These are phyloP conservation scores for Petunia secreta DNA, from an alignment of 257 asterid genomes.

Conservation along the genomic window DNA sequence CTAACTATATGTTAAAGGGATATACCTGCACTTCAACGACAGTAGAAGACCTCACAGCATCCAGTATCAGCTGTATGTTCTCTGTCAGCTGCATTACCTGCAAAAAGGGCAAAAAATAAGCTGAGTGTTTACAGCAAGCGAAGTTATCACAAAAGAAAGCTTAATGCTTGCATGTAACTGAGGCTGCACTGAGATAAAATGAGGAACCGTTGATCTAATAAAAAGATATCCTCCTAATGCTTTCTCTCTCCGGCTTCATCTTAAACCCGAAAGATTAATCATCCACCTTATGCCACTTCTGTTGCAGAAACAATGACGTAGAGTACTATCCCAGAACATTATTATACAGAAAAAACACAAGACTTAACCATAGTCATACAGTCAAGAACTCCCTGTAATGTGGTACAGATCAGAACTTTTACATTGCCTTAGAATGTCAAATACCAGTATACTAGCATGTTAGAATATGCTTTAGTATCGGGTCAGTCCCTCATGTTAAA, in stretches of 20 bases:
- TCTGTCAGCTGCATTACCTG: constrained; percentile 68
- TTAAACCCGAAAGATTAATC: not conserved
- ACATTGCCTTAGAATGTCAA: too few relatives aligned
- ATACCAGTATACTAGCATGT: too few relatives aligned
- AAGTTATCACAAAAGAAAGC: not conserved
- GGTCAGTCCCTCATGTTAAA: too few relatives aligned
- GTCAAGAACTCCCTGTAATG: not conserved
- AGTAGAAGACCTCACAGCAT: constrained; percentile 57
- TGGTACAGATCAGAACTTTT: too few relatives aligned
- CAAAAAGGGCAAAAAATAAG: constrained; percentile 20
- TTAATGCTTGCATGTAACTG: not conserved
- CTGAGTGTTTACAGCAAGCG: not conserved
- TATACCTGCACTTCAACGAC: constrained; percentile 78
- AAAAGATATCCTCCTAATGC: not conserved
- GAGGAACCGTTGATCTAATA: not conserved
- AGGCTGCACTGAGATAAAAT: not conserved
- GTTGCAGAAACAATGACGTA: not conserved
- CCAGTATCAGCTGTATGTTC: constrained; percentile 59
- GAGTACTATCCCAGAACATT: not conserved
- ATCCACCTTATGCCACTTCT: not conserved
- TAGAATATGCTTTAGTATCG: too few relatives aligned
- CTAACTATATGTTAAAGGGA: not conserved
- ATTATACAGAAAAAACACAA: not conserved
- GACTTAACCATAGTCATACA: not conserved
- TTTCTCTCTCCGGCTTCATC: not conserved